Evolutionary conservation across 805 yeast species (phyloP), one percentile per base, ranked within the genome.

Genomic region (Phaffomyces thermotolerans): DNA sequence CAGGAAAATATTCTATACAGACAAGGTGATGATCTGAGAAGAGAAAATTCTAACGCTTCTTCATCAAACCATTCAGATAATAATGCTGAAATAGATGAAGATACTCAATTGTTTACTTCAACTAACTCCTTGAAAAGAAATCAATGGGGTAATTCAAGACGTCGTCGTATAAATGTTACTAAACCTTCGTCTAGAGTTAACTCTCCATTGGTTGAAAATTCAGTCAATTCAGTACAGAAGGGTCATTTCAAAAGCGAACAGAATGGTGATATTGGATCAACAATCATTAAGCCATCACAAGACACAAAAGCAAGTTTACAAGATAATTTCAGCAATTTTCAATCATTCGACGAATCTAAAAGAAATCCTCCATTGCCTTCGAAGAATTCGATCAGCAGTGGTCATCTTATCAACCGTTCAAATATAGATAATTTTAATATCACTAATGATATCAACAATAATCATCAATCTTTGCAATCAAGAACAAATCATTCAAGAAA

Each of bases 81-180:
- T 27, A 27, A 27, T 27, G 10, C 13, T 27, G 29, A 27, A 10
- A 39, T 50, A 8, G 62, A 56, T 37, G 56, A 57, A 43, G 60
- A 56, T 41, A 50, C 54, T 4, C 56, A 57, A 9, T 37, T 57
- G 4, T 43, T 55, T 4, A 50, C 42, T 34, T 36, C 49, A 8
- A 49, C 50, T 2, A 64, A 65, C 45, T 67, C 67, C 0, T 49
- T 66, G 36, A 71, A 65, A 51, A 67, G 79, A 56, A 67, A 74
- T 46, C 65, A 71, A 51, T 73, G 78, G 69, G 68, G 75, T 27
- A 71, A 75, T 52, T 65, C 75, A 48, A 63, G 68, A 57, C 69
- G 67, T 53, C 62, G 42, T 42, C 58, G 48, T 49, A 44, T 37
- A 13, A 46, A 32, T n/a, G 33, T 39, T 3, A 43, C 39, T 8